A percentile compares a stretch with the other conserved stretches of the same genome.
These are phyloP conservation scores for Medicago truncatula DNA, from an alignment of 306 rosid genomes.

Conservation along the genomic window MtrunA17r5.0-ANR NC_053042.1:39669501-39670000, in stretches of 20 bases:
- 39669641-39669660: constrained; percentile 83
- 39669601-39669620: constrained; percentile 64
- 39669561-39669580: constrained; percentile 77
- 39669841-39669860: constrained; percentile 73
- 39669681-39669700: constrained; percentile 72
- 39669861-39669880: constrained; percentile 67
- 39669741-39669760: constrained; percentile 74
- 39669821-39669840: constrained; percentile 81
- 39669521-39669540: constrained; percentile 37
- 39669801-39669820: constrained; percentile 71
- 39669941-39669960: constrained; percentile 82
- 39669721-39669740: constrained; percentile 85
- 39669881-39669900: constrained; percentile 78
- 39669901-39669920: constrained; percentile 76
- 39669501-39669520: constrained; percentile 47
- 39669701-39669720: constrained; percentile 72
- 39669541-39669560: constrained; percentile 77
- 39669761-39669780: constrained; percentile 71
- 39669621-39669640: constrained; percentile 84
- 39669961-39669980: constrained; percentile 71
- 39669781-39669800: constrained; percentile 67
- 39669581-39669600: constrained; percentile 75
- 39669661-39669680: constrained; percentile 79
- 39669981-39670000: constrained; percentile 68
- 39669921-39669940: constrained; percentile 64